These are phyloP conservation scores for Chaetomium globosum DNA, from an alignment of 2,329 filamentous ascomycete genomes.

Conservation along the genomic window DNA sequence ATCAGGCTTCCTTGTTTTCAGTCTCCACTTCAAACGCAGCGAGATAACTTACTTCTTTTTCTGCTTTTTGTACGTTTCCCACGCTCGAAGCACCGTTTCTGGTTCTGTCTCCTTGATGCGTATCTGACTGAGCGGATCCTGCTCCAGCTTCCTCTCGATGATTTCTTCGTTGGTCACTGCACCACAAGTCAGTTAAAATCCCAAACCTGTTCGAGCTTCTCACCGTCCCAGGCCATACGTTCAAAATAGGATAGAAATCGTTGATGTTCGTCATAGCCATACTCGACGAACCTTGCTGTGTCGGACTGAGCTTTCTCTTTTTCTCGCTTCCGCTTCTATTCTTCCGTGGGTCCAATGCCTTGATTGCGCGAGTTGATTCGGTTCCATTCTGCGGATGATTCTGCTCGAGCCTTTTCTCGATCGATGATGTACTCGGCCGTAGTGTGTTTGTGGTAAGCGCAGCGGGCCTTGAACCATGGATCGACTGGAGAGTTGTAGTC, in stretches of 20 bases:
- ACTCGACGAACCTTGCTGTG: background rate
- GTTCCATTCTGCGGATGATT: background rate
- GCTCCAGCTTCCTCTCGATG: background rate
- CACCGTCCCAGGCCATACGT: background rate
- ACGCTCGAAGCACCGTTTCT: background rate
- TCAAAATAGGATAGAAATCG: background rate
- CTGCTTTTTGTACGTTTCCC: background rate
- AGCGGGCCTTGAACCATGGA: constrained; percentile 6
- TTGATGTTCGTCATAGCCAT: background rate
- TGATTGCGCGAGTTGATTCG: background rate
- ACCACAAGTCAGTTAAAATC: background rate
- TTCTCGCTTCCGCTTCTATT: background rate
- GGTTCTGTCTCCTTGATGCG: constrained; percentile 1
- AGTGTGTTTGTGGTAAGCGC: background rate
- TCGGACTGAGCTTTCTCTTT: background rate
- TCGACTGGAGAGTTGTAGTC: constrained; percentile 20
- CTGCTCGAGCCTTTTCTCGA: background rate
- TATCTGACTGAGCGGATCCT: constrained; percentile 5
- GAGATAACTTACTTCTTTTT: constrained; percentile 4
- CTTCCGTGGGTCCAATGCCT: background rate
- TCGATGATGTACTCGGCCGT: constrained; percentile 1
- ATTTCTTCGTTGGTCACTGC: background rate
- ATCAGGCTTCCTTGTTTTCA: background rate
- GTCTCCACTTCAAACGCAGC: background rate
- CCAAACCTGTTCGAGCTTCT: background rate